phyloP scores from a whole-genome alignment of 805 yeast genomes.

The Wickerhamiella nectarea region DNA sequence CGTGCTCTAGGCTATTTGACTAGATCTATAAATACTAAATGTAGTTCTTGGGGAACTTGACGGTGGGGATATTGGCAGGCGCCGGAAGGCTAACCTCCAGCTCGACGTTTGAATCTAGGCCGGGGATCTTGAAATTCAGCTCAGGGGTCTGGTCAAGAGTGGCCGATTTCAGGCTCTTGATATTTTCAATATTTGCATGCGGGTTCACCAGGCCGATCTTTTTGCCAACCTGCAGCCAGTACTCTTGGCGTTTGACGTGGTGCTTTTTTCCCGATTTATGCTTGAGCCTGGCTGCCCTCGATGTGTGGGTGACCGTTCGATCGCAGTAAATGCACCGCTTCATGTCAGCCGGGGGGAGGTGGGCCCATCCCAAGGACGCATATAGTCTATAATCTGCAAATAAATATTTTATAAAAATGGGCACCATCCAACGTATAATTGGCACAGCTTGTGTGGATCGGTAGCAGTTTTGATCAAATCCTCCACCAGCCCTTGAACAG shows the following conservation, averaged over 20 bases:
- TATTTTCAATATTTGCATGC: neutral
- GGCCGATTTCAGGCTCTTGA: neutral
- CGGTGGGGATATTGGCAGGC: constrained; percentile 12
- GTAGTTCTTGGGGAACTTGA: constrained; percentile 3
- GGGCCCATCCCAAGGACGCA: too few species aligned
- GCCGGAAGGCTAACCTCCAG: constrained; percentile 9
- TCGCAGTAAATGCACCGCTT: constrained; percentile 17
- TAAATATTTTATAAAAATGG: constrained; percentile 38
- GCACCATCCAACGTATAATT: constrained; percentile 93
- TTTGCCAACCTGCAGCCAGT: constrained; percentile 17
- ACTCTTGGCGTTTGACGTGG: constrained; percentile 11
- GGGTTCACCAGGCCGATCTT: constrained; percentile 8
- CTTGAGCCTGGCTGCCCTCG: constrained; percentile 14
- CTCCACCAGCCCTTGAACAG: constrained; percentile 88
- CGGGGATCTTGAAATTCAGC: constrained; percentile 14
- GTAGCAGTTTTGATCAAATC: constrained; percentile 73
- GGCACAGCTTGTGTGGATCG: constrained; percentile 52
- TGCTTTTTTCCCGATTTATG: constrained; percentile 19
- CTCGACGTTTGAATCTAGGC: constrained; percentile 13
- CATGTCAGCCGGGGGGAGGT: neutral
- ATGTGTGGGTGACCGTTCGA: constrained; percentile 16
- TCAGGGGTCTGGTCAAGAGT: constrained; percentile 13
- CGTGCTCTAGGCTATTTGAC: too few species aligned
- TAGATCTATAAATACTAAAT: too few species aligned
- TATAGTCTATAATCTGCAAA: neutral